phyloP scores from a whole-genome alignment of 495 filamentous ascomycete genomes.

The Apiosordaria backusii region DNA sequence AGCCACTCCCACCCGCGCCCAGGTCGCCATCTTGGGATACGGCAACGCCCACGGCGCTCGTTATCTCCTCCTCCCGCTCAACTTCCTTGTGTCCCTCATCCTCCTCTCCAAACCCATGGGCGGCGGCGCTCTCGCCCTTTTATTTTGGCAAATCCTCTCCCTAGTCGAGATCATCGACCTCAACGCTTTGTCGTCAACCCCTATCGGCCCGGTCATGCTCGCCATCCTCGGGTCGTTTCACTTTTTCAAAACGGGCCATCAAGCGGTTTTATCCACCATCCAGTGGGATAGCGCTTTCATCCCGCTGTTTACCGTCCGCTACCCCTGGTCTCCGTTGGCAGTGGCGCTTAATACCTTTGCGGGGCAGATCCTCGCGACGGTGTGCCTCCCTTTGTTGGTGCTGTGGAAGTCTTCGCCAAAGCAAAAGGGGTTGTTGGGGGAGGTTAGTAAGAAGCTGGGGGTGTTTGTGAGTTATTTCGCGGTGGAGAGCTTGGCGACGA shows the following conservation, averaged over 20 bases:
- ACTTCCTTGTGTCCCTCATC: conserved; percentile 68
- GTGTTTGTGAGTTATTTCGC: conserved; percentile 78
- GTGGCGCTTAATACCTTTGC: conserved; percentile 85
- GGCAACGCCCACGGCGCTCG: conserved; percentile 89
- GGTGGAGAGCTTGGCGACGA: conserved; percentile 74
- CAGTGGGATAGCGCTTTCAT: conserved; percentile 99
- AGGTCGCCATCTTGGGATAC: conserved; percentile 82
- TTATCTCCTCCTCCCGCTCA: conserved; percentile 78
- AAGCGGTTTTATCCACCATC: conserved; percentile 80
- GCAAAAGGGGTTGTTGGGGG: conserved; percentile 59
- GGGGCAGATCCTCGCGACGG: conserved; percentile 75
- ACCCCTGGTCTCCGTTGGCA: conserved; percentile 83
- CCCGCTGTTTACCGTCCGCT: conserved; percentile 72
- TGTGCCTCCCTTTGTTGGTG: conserved; percentile 73
- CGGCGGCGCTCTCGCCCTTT: conserved; percentile 71
- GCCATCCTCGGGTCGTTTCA: conserved; percentile 84
- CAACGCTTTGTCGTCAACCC: conserved; percentile 60
- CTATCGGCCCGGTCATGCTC: conserved; percentile 80
- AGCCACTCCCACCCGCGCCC: conserved; percentile 41
- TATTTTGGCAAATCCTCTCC: conserved; percentile 80
- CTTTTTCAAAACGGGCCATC: conserved; percentile 98
- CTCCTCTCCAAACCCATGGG: conserved; percentile 96
- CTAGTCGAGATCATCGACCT: conserved; percentile 85
- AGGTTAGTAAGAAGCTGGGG: conserved; percentile 63
- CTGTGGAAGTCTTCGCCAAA: conserved; percentile 77